Base-by-base conservation (phyloP, 2,329 filamentous ascomycete genomes). In the Acarospora socialis region DNA sequence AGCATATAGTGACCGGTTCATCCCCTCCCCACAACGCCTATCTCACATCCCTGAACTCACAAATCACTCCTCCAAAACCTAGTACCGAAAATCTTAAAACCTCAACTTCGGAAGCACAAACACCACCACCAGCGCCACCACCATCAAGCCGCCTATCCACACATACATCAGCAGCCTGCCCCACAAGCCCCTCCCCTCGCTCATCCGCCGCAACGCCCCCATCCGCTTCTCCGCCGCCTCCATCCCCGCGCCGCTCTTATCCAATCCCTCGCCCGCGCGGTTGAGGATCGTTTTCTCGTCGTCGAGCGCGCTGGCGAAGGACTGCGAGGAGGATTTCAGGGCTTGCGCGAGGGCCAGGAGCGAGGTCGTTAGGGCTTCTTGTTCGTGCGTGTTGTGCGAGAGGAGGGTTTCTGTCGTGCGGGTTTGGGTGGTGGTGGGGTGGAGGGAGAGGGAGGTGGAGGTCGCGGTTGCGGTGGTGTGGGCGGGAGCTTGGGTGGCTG, bases 131-230 rank as follows among this genome's bases (percentile, higher is more conserved):
- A 93, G 60, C 12, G 83, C 69, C 16, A 73, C 57, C n/a, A 92
- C 46, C 76, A 83, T 87, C 40, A 94, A 54, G 18, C 72, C 82
- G 46, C 77, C 80, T 29, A 94, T 84, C 67, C 81, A 79, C 22
- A 65, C 77, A 61, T 90, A 93, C 38, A 94, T 63, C 57, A 87
- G 65, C 62, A 92, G 70, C 32, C 86, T 62, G 4, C 79, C 84
- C 73, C 70, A 83, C 79, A 80, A 92, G 0, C 84, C 84, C 51
- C 78, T 77, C 3, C 84, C 86, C 59, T 94, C 87, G 10, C 78
- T 83, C 74, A 92, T 83, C 32, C 68, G 68, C 44, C 72, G 65
- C 50, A 95, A 54, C 46, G 70, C 66, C 1, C 81, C 77, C 81
- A 95, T 92, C 40, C 73, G 64, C 41, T 72, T 70, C 32, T 73